A percentile compares a stretch with the other conserved stretches of the same genome.
Conservation (phyloP, 306 rosid genomes). For the Gillenia trifoliata region DNA sequence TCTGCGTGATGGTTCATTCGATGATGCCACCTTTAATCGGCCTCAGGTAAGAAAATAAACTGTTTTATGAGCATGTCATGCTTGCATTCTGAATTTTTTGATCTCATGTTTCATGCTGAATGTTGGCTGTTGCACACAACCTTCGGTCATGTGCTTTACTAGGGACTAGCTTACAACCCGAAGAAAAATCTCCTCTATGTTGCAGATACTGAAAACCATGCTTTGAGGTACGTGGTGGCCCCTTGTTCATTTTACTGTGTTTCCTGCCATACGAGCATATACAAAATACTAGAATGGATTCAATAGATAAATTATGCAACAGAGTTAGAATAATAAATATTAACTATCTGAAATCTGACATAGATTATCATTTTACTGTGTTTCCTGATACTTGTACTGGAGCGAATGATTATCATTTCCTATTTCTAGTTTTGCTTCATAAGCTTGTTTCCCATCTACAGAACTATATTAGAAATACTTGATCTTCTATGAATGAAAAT, state of each 20-base stretch:
- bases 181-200: constrained; percentile 83
- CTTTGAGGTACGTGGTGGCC: constrained; percentile 63
- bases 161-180: constrained; percentile 95
- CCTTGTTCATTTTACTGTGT: constrained; percentile 4
- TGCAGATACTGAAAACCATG: constrained; percentile 96
- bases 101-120: constrained; percentile 11
- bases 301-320: too few species aligned
- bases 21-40: constrained; percentile 79
- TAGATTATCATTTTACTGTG: too few species aligned
- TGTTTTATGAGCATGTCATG: constrained; percentile 2
- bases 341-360: too few species aligned
- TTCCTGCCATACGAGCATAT: too few species aligned
- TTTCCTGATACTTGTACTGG: too few species aligned
- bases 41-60: constrained; percentile 63
- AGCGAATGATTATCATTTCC: too few species aligned
- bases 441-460: too few species aligned
- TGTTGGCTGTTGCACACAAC: constrained; percentile 13
- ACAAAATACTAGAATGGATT: too few species aligned
- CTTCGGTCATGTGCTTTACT: constrained; percentile 25
- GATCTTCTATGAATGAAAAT: not conserved
- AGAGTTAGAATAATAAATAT: too few species aligned
- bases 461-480: too few species aligned
- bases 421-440: not conserved
- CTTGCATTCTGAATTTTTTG: not conserved
- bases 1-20: constrained; percentile 77